Evolutionary conservation across 1,139 yeast species (phyloP).

Genomic region (Trichomonascaceae sp.): DNA sequence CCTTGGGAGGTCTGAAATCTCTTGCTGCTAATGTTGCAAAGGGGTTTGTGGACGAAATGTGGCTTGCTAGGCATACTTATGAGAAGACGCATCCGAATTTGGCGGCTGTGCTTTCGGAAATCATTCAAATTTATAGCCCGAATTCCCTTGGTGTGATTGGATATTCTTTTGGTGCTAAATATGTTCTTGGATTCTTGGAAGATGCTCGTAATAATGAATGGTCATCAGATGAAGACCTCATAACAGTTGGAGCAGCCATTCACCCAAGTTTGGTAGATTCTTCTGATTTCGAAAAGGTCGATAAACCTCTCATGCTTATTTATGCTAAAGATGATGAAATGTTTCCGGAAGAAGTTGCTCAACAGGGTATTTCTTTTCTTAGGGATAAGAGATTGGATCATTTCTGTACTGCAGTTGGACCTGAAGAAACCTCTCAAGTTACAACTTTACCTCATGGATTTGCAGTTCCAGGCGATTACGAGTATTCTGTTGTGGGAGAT

Average conservation of each 20-base stretch:
- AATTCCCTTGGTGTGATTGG: slow-evolving; percentile 33
- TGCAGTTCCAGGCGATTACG: slow-evolving; percentile 38
- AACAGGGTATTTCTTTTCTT: slow-evolving; percentile 20
- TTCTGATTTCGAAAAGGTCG: slow-evolving; percentile 26
- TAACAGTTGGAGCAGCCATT: slow-evolving; percentile 31
- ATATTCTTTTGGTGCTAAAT: slow-evolving; percentile 38
- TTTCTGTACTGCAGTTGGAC: slow-evolving; percentile 17
- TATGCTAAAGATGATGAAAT: slow-evolving; percentile 31
- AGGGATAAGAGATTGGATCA: slow-evolving; percentile 21
- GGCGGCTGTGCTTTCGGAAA: slow-evolving; percentile 30
- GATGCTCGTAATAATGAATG: slow-evolving; percentile 23
- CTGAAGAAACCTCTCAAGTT: slow-evolving; percentile 11
- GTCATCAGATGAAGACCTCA: slow-evolving; percentile 26
- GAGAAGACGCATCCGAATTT: slow-evolving; percentile 30
- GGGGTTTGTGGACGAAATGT: slow-evolving; percentile 35
- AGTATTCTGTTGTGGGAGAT: slow-evolving; percentile 30
- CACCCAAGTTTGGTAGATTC: slow-evolving; percentile 35
- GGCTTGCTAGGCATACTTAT: slow-evolving; percentile 37
- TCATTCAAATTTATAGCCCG: slow-evolving; percentile 32
- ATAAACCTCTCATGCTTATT: slow-evolving; percentile 31
- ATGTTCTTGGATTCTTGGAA: slow-evolving; percentile 29
- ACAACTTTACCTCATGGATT: slow-evolving; percentile 36
- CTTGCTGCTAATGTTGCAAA: slow-evolving; percentile 31
- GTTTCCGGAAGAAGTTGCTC: slow-evolving; percentile 23
- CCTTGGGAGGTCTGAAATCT: slow-evolving; percentile 30